Evolutionary conservation across 495 filamentous ascomycete genomes (phyloP).

Genomic region (Elasticomyces elasticus): DNA sequence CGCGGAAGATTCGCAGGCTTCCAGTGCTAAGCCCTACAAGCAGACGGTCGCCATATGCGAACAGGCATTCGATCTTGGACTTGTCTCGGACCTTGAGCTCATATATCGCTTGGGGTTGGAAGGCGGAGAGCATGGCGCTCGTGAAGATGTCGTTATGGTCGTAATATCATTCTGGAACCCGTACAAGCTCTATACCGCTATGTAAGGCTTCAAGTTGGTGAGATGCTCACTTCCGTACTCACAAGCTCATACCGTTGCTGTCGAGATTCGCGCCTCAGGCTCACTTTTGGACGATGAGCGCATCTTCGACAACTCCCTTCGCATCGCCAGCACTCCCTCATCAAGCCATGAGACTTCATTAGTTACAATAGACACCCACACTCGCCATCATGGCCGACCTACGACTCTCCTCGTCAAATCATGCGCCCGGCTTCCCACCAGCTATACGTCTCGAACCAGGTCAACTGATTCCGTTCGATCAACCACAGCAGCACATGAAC

Average conservation of each 20-base stretch:
- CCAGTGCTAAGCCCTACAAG: conserved; percentile 87
- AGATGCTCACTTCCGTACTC: neutral
- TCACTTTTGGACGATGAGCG: too few species aligned
- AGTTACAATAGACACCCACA: neutral
- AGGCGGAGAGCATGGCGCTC: conserved; percentile 82
- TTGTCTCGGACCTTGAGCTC: conserved; percentile 93
- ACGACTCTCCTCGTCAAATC: neutral
- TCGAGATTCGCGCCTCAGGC: too few species aligned
- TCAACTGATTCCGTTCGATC: neutral
- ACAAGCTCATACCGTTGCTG: neutral
- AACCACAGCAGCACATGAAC: conserved; percentile 7
- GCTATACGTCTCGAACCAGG: neutral
- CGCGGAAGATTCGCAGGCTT: conserved; percentile 77
- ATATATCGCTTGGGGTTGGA: conserved; percentile 88
- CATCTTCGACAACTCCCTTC: neutral
- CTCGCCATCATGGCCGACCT: neutral
- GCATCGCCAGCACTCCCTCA: neutral
- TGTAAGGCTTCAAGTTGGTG: neutral
- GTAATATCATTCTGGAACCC: neutral
- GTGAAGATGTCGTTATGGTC: neutral
- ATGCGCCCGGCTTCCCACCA: neutral
- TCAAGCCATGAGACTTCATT: too few species aligned
- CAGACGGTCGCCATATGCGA: conserved; percentile 84
- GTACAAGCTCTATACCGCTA: neutral
- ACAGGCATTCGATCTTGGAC: conserved; percentile 85